These are phyloP conservation scores for Pelargonium citronellum DNA, from an alignment of 441 rosid species.

Conservation along the genomic window DNA sequence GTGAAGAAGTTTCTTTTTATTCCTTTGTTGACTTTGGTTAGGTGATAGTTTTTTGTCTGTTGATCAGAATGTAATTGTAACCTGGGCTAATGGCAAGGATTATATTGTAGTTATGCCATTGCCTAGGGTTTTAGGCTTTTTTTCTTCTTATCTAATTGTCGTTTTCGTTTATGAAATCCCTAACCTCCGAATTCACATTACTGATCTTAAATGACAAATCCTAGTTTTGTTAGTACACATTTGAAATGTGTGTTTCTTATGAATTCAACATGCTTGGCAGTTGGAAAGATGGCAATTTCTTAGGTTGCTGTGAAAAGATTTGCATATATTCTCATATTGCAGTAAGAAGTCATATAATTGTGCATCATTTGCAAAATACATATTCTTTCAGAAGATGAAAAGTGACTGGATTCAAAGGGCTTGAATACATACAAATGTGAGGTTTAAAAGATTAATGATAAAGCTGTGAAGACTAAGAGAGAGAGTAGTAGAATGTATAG, in stretches of 20 bases:
- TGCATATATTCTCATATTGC: too few relatives aligned
- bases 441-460: slow-evolving; percentile 29
- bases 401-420: too few relatives aligned
- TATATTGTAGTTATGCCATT: slow-evolving; percentile 50
- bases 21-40: slow-evolving; percentile 36
- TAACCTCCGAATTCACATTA: slow-evolving; percentile 25
- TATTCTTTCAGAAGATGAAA: too few relatives aligned
- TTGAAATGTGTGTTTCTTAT: neutral
- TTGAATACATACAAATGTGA: neutral
- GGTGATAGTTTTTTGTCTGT: slow-evolving; percentile 29
- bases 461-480: slow-evolving; percentile 25
- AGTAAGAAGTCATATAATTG: too few relatives aligned
- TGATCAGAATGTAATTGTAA: slow-evolving; percentile 40
- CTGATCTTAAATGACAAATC: neutral
- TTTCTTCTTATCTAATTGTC: slow-evolving; percentile 21
- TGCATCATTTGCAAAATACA: too few relatives aligned
- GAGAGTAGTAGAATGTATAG: slow-evolving; percentile 6
- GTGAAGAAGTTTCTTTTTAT: slow-evolving; percentile 34
- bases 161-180: slow-evolving; percentile 28
- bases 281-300: neutral
- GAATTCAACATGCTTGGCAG: neutral
- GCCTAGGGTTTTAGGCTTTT: slow-evolving; percentile 31
- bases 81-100: slow-evolving; percentile 38
- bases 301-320: neutral
- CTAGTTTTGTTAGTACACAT: slow-evolving; percentile 2